These are phyloP conservation scores for Crucihimalaya himalaica DNA, from an alignment of 345 rosid genomes.

Conservation along the genomic window DNA sequence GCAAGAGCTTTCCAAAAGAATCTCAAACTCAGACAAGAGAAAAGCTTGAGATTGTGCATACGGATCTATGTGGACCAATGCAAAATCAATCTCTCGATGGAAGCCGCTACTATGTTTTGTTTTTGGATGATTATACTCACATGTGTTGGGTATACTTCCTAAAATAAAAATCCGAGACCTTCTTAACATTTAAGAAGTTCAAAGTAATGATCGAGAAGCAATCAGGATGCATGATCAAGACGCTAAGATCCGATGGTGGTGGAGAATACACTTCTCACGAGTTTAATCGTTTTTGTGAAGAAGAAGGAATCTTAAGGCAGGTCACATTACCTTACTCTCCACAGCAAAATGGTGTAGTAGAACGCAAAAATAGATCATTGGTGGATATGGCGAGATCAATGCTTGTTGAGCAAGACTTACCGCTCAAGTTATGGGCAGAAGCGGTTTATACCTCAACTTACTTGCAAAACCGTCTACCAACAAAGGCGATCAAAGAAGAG, in stretches of 20 bases:
- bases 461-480: background rate
- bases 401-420: background rate
- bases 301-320: background rate
- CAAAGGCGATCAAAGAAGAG: background rate
- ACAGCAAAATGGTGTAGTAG: slow-evolving; percentile 2
- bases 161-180: too few species aligned
- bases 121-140: too few species aligned
- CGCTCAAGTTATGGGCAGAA: background rate
- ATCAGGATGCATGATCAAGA: background rate
- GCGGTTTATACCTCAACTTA: background rate
- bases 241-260: background rate
- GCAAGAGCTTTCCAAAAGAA: too few species aligned
- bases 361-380: background rate
- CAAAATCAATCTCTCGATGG: too few species aligned
- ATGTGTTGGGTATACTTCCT: too few species aligned
- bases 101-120: too few species aligned
- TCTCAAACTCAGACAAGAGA: too few species aligned
- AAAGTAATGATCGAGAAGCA: too few species aligned
- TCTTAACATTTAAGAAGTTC: too few species aligned
- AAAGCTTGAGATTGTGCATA: too few species aligned
- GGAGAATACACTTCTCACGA: background rate
- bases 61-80: too few species aligned
- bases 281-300: background rate
- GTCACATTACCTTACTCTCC: background rate
- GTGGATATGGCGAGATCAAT: background rate